Conservation (phyloP, 2,329 filamentous ascomycete genomes). For the Pseudogymnoascus sp. region DNA sequence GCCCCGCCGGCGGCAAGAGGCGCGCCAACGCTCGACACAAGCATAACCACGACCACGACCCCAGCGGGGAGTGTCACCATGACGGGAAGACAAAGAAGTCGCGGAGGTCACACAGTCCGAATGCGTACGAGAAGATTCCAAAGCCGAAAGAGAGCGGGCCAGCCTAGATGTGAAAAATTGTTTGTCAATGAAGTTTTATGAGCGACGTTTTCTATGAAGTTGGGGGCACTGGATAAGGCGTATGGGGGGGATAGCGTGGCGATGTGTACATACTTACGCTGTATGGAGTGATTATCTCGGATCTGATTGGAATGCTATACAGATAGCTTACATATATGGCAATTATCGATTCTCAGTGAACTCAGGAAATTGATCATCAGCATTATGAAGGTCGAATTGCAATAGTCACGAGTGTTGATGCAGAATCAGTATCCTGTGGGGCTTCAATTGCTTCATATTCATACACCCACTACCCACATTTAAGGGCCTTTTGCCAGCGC, state of each 20-base stretch:
- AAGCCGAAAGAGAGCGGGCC: conserved; percentile 38
- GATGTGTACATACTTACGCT: not conserved
- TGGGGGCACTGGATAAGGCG: not conserved
- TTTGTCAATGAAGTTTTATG: conserved; percentile 1
- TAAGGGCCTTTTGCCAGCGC: not conserved
- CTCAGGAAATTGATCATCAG: not conserved
- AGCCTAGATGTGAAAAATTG: not conserved
- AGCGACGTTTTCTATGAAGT: not conserved
- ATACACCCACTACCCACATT: not conserved
- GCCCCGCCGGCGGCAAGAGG: conserved; percentile 26
- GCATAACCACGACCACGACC: conserved; percentile 36
- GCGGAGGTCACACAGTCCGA: conserved; percentile 57
- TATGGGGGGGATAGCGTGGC: not conserved
- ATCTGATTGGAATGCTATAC: not conserved
- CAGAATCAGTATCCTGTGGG: not conserved
- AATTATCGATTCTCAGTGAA: not conserved
- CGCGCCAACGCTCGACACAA: conserved; percentile 30
- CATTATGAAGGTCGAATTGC: not conserved
- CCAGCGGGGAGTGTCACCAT: conserved; percentile 30
- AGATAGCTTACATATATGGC: not conserved
- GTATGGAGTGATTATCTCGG: not conserved
- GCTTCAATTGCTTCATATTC: not conserved
- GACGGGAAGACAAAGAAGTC: conserved; percentile 33
- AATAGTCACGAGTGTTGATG: not conserved
- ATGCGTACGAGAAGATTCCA: conserved; percentile 74